A percentile compares a stretch with the other conserved stretches of the same genome.
phyloP scores from a whole-genome alignment of 768 basidiomycete genomes.

The Pluteus cervinus region DNA sequence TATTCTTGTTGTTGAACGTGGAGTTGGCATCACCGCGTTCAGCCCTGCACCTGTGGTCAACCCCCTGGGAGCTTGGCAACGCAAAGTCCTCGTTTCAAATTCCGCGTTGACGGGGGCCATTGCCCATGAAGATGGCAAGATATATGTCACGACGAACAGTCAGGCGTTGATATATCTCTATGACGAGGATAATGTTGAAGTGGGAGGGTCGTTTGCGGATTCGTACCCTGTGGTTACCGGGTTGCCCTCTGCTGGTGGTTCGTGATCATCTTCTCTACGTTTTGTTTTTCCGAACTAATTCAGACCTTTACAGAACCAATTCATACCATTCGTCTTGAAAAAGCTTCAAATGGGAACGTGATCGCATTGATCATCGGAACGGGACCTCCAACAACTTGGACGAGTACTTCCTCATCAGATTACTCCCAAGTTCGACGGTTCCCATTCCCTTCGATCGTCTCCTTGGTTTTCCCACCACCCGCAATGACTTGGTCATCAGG shows the following conservation, averaged over 20 bases:
- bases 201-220: too few relatives aligned
- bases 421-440: background rate
- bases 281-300: too few relatives aligned
- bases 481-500: constrained; percentile 22
- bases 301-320: too few relatives aligned
- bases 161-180: constrained; percentile 29
- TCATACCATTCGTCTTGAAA: constrained; percentile 31
- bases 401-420: constrained; percentile 23
- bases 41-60: constrained; percentile 15
- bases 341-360: constrained; percentile 7
- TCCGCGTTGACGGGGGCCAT: constrained; percentile 36
- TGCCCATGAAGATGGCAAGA: constrained; percentile 23
- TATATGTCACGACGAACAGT: constrained; percentile 34
- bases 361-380: constrained; percentile 28
- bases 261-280: constrained; percentile 7
- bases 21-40: constrained; percentile 35
- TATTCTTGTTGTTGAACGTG: constrained; percentile 37
- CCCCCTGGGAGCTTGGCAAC: constrained; percentile 26
- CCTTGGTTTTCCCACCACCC: background rate
- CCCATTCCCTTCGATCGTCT: background rate
- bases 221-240: constrained; percentile 25
- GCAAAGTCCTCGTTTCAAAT: constrained; percentile 30
- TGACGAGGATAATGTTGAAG: too few relatives aligned
- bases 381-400: constrained; percentile 35
- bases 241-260: constrained; percentile 35